phyloP scores from a whole-genome alignment of 225 moss, liverwort and hornwort species.

The Sphagnum tenellum region DNA sequence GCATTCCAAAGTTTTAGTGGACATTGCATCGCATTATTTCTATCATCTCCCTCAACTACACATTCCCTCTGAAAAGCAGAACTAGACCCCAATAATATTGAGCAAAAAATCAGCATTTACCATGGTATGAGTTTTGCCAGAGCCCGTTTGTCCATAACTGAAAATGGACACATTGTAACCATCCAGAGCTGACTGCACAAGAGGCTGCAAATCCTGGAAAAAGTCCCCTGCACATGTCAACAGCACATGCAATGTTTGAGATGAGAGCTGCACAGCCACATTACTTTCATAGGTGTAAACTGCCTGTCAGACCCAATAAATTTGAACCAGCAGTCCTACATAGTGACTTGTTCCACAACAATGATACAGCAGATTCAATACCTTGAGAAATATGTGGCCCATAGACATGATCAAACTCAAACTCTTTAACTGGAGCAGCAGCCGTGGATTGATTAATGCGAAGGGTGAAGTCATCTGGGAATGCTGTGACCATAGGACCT shows the following conservation, averaged over 20 bases:
- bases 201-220: slow-evolving; percentile 82
- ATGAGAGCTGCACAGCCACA: too few species aligned
- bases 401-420: slow-evolving; percentile 87
- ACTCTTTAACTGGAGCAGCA: slow-evolving; percentile 52
- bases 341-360: too few species aligned
- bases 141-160: slow-evolving; percentile 90
- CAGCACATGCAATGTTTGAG: too few species aligned
- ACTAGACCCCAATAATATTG: too few species aligned
- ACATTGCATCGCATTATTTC: too few species aligned
- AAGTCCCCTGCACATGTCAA: slow-evolving; percentile 31
- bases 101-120: slow-evolving; percentile 15
- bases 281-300: too few species aligned
- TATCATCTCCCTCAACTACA: too few species aligned
- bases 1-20: too few species aligned
- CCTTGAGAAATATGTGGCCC: slow-evolving; percentile 91
- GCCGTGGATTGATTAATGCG: slow-evolving; percentile 61
- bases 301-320: too few species aligned
- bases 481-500: slow-evolving; percentile 72
- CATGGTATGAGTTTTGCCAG: slow-evolving; percentile 93
- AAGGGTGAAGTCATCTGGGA: slow-evolving; percentile 71
- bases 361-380: neutral
- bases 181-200: slow-evolving; percentile 90
- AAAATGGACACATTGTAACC: slow-evolving; percentile 87
- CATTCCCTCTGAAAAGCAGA: too few species aligned
- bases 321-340: too few species aligned